Evolutionary conservation across 78 protist genomes (phyloP), one percentile per base, ranked within the genome.

Genomic region (Isochrysis galbana): DNA sequence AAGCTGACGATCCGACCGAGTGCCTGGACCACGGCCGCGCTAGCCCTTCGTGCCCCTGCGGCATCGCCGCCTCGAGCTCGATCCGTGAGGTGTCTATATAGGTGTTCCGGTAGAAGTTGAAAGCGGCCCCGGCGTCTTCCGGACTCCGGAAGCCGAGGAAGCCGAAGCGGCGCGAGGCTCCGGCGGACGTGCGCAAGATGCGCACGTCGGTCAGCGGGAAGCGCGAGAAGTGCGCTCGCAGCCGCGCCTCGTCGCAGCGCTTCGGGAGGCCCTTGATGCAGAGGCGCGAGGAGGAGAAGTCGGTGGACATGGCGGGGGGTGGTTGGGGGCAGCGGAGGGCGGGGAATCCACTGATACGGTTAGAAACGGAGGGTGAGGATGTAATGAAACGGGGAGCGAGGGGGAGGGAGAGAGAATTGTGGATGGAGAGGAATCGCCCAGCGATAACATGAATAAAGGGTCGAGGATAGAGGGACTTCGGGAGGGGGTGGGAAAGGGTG

Each of bases 81-180:
- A 98, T 96, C 87, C 94, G 92, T 29, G 93, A 54, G 21, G 98
- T 97, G 93, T 96, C 98, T 2, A 98, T 51, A 94, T 46, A 98
- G 4, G 98, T 90, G 46, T 48, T 51, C 84, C 97, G 90, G 55
- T 97, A 93, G 42, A 89, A 47, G 42, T 47, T 5, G 36, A 93
- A 78, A 22, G 99, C 98, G 0, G 55, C 89, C 46, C 55, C 29
- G 1, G 99, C 99, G 0, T 94, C 97, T 11, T 93, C 54, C 0
- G 90, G 92, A 0, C 94, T 67, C 14, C 90, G 22, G 95, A 72
- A 99, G 29, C 99, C 99, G 32, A 98, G 94, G 90, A 98, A 99
- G 47, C 97, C 99, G 51, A 98, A 96, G 42, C 92, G 77, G 32
- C 99, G 94, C 41, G 97, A 95, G 61, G n/a, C 44, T 11, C 99